Percentiles rank a stretch among this genome's conserved stretches.
phyloP scores from a whole-genome alignment of 441 rosid species.

The Pelargonium myrrhifolium region DNA sequence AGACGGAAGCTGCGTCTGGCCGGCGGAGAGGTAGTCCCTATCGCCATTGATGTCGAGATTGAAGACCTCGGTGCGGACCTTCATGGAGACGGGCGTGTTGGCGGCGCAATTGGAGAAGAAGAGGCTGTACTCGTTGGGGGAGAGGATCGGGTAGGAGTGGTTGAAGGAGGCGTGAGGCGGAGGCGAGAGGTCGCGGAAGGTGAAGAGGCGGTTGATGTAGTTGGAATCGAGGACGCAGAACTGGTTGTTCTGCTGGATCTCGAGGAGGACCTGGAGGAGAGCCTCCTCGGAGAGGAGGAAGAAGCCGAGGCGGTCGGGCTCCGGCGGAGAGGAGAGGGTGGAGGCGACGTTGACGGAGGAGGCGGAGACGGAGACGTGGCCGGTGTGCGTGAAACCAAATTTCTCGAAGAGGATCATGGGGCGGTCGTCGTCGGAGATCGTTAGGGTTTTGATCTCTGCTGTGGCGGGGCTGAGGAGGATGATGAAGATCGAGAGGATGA shows the following conservation, averaged over 20 bases:
- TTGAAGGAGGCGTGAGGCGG: constrained; percentile 63
- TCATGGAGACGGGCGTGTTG: constrained; percentile 78
- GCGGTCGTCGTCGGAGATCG: constrained; percentile 55
- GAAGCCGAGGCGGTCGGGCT: constrained; percentile 76
- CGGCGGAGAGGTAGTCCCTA: constrained; percentile 73
- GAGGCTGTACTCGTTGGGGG: constrained; percentile 83
- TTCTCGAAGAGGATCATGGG: constrained; percentile 92
- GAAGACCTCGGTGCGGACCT: constrained; percentile 63
- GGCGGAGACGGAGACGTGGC: constrained; percentile 56
- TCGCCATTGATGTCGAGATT: constrained; percentile 59
- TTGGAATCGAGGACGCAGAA: constrained; percentile 88
- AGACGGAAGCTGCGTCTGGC: constrained; percentile 72
- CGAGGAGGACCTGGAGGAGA: constrained; percentile 72
- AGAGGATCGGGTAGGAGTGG: constrained; percentile 49
- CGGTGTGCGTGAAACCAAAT: constrained; percentile 87
- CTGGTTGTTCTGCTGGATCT: constrained; percentile 64
- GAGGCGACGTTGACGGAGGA: constrained; percentile 61
- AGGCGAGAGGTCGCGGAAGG: constrained; percentile 78
- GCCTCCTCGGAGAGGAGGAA: constrained; percentile 90
- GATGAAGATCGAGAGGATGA: constrained; percentile 29
- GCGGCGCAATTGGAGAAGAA: constrained; percentile 85
- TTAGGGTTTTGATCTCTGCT: constrained; percentile 85
- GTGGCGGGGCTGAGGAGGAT: constrained; percentile 28
- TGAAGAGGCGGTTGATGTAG: constrained; percentile 49
- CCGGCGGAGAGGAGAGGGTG: constrained; percentile 37